These are phyloP conservation scores for Kluyveromyces aestuarii DNA, from an alignment of 805 yeast species.

Conservation along the genomic window DNA sequence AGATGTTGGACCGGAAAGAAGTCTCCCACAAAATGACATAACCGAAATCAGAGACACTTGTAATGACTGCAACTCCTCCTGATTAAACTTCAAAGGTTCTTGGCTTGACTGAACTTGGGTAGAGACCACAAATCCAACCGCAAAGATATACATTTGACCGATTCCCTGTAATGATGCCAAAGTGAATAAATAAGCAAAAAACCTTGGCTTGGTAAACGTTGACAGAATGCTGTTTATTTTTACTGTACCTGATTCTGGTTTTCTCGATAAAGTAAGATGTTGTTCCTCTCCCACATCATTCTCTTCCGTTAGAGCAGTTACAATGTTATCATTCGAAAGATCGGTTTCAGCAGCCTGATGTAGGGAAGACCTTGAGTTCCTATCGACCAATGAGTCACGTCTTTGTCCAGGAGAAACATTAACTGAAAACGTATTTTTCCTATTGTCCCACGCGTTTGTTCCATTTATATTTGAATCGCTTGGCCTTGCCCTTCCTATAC, in stretches of 20 bases:
- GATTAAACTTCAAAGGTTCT: constrained; percentile 13
- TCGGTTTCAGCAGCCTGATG: background rate
- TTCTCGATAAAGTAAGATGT: background rate
- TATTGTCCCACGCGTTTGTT: background rate
- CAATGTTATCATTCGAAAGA: background rate
- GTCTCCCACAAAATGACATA: constrained; percentile 56
- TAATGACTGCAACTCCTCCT: constrained; percentile 50
- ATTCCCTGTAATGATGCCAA: constrained; percentile 51
- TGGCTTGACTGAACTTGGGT: constrained; percentile 32
- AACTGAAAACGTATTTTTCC: background rate
- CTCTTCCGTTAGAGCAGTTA: background rate
- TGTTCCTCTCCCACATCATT: background rate
- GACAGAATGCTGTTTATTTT: constrained; percentile 10
- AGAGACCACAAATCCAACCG: constrained; percentile 64
- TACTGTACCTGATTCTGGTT: background rate
- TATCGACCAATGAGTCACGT: background rate
- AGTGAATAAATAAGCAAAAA: constrained; percentile 44
- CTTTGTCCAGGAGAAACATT: background rate
- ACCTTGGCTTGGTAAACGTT: constrained; percentile 28
- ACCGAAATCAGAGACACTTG: constrained; percentile 63
- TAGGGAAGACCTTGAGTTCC: background rate
- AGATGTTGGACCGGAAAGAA: constrained; percentile 55
- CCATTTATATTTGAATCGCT: background rate
- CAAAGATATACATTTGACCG: constrained; percentile 64
- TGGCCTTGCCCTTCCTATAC: constrained; percentile 15